Evolutionary conservation across 106 monocot genomes (phyloP), one percentile per base, ranked within the genome.

Genomic region (Allium cepa): DNA sequence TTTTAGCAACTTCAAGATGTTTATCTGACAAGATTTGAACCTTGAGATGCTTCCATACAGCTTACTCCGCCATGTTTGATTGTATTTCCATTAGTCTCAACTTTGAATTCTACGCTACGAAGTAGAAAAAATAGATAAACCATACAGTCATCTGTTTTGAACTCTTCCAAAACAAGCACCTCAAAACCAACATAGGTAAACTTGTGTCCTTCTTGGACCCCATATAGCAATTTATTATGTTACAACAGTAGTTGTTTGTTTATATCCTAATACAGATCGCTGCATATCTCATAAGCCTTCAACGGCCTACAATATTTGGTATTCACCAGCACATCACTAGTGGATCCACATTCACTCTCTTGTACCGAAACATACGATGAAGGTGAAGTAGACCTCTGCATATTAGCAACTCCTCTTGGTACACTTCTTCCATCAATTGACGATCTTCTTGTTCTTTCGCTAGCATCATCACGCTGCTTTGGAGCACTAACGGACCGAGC

Each of bases 401-500:
- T 80, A 50, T 75, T 64, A 11, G 13, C 53, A 2, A 74, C 75
- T 8, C 72, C 70, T 62, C 78, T 71, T 7, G 81, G 73, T 17
- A 76, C 73, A 71, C 68, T 79, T 26, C 68, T 76, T 27, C 79
- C 79, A 47, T 79, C 82, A 3, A 69, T 47, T 0, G 82, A 83
- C 12, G 70, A 62, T 59, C 83, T 69, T 62, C 70, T 66, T 60
- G 72, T 75, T 64, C 77, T 64, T 55, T 85, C 85, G n/a, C 50
- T 66, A 10, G 72, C 16, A 66, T 83, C 78, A 1, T 56, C 71
- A 46, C 91, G 58, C 46, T 82, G 87, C 66, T 68, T 80, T 16
- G 92, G 88, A 46, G 85, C 80, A 27, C 92, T 88, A 50, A 85
- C 85, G 1, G 92, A 83, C 18, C 92, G 57, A 11, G 52, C 72